Base-by-base conservation (phyloP, 768 basidiomycete genomes). In the Trametes gibbosa region DNA sequence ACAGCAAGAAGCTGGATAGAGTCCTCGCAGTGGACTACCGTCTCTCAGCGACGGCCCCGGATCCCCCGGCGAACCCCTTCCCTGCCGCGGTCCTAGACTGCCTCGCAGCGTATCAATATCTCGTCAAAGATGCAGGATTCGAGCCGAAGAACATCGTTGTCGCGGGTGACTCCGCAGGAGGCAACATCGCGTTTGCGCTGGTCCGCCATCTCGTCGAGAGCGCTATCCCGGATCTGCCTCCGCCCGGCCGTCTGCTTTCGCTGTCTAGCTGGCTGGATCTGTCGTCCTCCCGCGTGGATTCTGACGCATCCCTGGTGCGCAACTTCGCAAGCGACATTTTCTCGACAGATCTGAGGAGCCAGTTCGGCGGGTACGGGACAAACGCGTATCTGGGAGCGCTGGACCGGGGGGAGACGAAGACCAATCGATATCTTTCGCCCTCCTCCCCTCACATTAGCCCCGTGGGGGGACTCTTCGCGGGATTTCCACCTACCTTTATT, bases 141-240 rank as follows among this genome's bases (percentile, higher is more conserved):
- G 52, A 59, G 4, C 75, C 82, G 0, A 29, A 59, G 24, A 70
- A 81, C 53, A 76, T 85, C 58, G 72, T 81, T 56, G 54, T 84
- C 10, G 66, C 67, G 3, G 84, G 84, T 5, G 83, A 84, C 50
- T 83, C 81, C 0, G 81, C 84, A 0, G 85, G 84, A 0, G 84
- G 77, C 0, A 77, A 82, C 62, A 71, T 85, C 24, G 79, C 77
- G 0, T 62, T 78, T 13, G 73, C 74, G n/a, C 65, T 81, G 25
- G 63, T 70, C 2, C 73, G 76, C 2, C 79, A 81, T 64, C 60
- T 81, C 34, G 56, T 57, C 23, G 51, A 56, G 48, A 63, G 50
- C 51, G 16, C 10, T 29, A 37, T 60, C 47, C 59, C 59, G 3
- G 32, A 37, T 6, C 45, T 53, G 0, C 63, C 61, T 2, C 61